phyloP scores from a whole-genome alignment of 2,329 filamentous ascomycete species.

The Phoma sp. region DNA sequence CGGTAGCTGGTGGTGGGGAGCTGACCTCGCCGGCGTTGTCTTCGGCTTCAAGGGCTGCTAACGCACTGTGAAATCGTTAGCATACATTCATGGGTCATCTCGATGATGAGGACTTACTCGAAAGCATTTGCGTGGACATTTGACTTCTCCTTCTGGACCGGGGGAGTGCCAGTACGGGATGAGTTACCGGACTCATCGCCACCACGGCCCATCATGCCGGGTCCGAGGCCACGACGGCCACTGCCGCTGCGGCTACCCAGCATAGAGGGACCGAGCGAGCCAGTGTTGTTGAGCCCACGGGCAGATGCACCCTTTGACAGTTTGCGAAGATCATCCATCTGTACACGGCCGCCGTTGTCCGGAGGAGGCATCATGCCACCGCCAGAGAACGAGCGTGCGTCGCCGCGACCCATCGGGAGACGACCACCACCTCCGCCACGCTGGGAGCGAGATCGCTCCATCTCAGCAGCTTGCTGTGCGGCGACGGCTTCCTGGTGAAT shows the following conservation, averaged over 20 bases:
- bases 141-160: conserved; percentile 68
- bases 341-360: conserved; percentile 80
- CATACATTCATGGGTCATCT: neutral
- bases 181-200: conserved; percentile 86
- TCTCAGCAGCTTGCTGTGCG: conserved; percentile 81
- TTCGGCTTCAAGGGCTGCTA: conserved; percentile 63
- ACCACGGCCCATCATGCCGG: conserved; percentile 68
- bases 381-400: conserved; percentile 82
- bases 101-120: conserved; percentile 69
- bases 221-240: conserved; percentile 77
- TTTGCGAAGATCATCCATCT: conserved; percentile 88
- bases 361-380: conserved; percentile 73
- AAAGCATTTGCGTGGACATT: conserved; percentile 84
- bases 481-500: conserved; percentile 84
- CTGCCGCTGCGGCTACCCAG: conserved; percentile 91
- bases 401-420: conserved; percentile 78
- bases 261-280: conserved; percentile 79
- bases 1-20: conserved; percentile 72
- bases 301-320: conserved; percentile 68
- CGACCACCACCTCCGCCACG: conserved; percentile 77
- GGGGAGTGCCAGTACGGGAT: conserved; percentile 88
- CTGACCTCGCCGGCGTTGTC: conserved; percentile 62
- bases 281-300: conserved; percentile 64
- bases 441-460: conserved; percentile 64
- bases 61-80: conserved; percentile 54